A percentile compares a stretch with the other conserved stretches of the same genome.
Evolutionary conservation across 2,329 filamentous ascomycete genomes (phyloP).

Genomic region (Aspergillus quadrilineatus): DNA sequence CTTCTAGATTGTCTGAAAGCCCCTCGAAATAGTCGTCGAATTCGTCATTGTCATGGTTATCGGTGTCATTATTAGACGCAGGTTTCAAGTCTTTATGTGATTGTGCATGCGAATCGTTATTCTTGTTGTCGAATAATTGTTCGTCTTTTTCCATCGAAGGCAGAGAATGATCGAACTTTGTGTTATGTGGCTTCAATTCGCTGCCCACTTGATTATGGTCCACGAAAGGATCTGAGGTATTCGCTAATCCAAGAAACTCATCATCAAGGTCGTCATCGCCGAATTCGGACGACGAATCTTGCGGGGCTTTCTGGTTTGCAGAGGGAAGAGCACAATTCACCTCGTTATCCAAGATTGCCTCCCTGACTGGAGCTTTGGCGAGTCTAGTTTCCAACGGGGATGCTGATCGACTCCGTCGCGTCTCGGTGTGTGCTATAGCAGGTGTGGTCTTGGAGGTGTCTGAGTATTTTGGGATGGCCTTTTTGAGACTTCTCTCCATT

Average conservation of each 20-base stretch:
- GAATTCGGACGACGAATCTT: slow-evolving; percentile 46
- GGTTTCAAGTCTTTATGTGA: neutral
- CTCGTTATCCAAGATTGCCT: slow-evolving; percentile 3
- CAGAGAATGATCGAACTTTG: neutral
- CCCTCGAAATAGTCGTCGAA: slow-evolving; percentile 68
- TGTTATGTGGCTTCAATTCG: neutral
- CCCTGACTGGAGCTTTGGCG: neutral
- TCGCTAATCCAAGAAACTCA: slow-evolving; percentile 44
- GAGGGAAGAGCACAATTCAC: neutral
- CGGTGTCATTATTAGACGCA: neutral
- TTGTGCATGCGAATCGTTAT: neutral
- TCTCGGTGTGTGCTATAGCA: slow-evolving; percentile 35
- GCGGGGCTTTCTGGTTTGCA: slow-evolving; percentile 7
- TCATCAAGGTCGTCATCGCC: slow-evolving; percentile 49
- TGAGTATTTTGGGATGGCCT: slow-evolving; percentile 27
- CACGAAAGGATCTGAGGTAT: slow-evolving; percentile 35
- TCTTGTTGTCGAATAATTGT: neutral
- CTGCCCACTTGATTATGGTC: slow-evolving; percentile 9
- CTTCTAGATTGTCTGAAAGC: slow-evolving; percentile 58
- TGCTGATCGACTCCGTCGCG: slow-evolving; percentile 30
- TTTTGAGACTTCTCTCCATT: slow-evolving; percentile 55
- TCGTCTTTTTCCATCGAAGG: neutral
- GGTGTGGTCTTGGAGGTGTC: slow-evolving; percentile 47
- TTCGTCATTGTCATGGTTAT: slow-evolving; percentile 50
- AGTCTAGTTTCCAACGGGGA: slow-evolving; percentile 29